phyloP scores from a whole-genome alignment of 73 alveolate genomes.

The Durusdinium trenchii region DNA sequence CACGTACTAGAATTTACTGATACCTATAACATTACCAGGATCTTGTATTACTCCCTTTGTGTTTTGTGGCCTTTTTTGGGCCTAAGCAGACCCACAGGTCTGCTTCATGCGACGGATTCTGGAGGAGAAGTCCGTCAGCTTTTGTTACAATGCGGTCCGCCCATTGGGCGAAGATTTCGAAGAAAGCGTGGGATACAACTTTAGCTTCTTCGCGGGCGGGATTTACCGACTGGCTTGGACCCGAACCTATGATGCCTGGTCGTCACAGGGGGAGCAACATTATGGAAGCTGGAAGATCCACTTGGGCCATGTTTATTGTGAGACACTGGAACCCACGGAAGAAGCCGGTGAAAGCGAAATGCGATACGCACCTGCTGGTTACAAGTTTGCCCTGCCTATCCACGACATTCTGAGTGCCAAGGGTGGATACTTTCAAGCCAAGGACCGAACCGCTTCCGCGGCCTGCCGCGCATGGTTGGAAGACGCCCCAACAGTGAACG shows the following conservation, averaged over 20 bases:
- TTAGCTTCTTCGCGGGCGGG: constrained; percentile 23
- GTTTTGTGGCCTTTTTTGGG: too few species aligned
- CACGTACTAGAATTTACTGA: too few species aligned
- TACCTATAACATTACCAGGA: too few species aligned
- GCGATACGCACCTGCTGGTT: constrained; percentile 91
- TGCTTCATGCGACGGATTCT: constrained; percentile 13
- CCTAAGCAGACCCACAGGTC: not conserved
- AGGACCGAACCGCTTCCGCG: constrained; percentile 46
- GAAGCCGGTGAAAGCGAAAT: constrained; percentile 42
- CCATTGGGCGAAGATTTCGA: constrained; percentile 87
- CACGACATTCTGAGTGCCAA: constrained; percentile 38
- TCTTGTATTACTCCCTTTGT: too few species aligned
- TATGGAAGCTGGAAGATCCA: constrained; percentile 12
- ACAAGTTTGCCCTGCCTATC: constrained; percentile 81
- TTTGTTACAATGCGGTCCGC: constrained; percentile 68
- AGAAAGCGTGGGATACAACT: constrained; percentile 41
- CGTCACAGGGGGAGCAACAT: constrained; percentile 91
- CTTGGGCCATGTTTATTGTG: constrained; percentile 28
- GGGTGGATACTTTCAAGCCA: constrained; percentile 83
- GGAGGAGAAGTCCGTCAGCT: not conserved
- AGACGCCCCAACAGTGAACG: too few species aligned
- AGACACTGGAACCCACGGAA: constrained; percentile 32
- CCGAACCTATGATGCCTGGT: constrained; percentile 87
- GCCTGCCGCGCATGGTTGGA: too few species aligned
- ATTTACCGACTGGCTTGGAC: constrained; percentile 70